These are phyloP conservation scores for Suillus americanus DNA, from an alignment of 768 basidiomycete genomes.

Conservation along the genomic window DNA sequence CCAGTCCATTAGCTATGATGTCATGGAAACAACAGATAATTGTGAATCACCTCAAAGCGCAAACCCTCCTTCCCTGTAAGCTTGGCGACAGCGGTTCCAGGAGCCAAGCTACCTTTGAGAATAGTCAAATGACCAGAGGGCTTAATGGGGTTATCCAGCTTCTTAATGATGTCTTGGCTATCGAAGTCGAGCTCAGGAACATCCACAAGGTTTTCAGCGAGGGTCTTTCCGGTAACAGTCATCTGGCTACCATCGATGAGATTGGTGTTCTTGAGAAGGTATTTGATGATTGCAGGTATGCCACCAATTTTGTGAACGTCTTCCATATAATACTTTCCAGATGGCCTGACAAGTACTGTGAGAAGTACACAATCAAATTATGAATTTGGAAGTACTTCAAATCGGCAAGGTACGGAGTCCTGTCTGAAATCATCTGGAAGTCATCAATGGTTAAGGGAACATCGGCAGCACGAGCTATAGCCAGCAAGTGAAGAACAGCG, in stretches of 20 bases:
- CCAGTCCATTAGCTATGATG: conserved; percentile 5
- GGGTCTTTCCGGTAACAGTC: conserved; percentile 90
- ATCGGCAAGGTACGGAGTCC: conserved; percentile 83
- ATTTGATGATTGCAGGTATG: conserved; percentile 82
- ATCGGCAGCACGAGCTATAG: conserved; percentile 82
- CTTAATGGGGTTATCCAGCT: conserved; percentile 80
- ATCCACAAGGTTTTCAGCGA: conserved; percentile 84
- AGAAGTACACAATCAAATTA: conserved; percentile 6
- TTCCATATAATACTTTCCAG: conserved; percentile 88
- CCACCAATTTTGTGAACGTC: conserved; percentile 86
- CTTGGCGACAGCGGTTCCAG: conserved; percentile 87
- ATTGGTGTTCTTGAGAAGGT: conserved; percentile 73
- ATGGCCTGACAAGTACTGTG: conserved; percentile 50
- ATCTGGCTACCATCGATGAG: conserved; percentile 80
- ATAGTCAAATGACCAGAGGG: conserved; percentile 84
- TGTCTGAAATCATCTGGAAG: conserved; percentile 79
- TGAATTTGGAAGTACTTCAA: conserved; percentile 51
- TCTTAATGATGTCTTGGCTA: conserved; percentile 74
- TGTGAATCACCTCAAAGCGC: conserved; percentile 63
- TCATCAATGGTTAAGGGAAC: conserved; percentile 77
- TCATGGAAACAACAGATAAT: neutral
- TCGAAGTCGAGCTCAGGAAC: conserved; percentile 70
- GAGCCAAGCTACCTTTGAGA: conserved; percentile 85
- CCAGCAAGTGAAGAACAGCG: conserved; percentile 80
- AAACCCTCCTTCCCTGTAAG: conserved; percentile 91